phyloP scores from a whole-genome alignment of 1,284 basidiomycete species.

The Ustilago crameri region DNA sequence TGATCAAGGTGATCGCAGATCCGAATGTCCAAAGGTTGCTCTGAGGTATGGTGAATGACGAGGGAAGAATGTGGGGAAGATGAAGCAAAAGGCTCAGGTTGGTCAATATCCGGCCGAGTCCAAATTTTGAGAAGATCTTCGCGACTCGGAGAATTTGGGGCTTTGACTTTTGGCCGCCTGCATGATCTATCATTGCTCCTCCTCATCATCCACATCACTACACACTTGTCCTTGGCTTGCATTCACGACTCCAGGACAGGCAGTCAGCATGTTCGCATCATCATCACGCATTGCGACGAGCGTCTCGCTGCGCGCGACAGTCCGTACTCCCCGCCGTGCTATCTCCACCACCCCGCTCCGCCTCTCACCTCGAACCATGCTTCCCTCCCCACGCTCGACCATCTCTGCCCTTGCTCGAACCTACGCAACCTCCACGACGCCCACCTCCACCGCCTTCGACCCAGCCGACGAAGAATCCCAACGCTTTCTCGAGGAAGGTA shows the following conservation, averaged over 20 bases:
- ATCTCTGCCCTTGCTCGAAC: slow-evolving; percentile 1
- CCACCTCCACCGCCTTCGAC: slow-evolving; percentile 81
- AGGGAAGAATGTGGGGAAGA: background rate
- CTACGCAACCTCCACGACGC: slow-evolving; percentile 83
- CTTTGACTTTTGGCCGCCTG: background rate
- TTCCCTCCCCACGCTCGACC: background rate
- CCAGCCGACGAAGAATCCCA: slow-evolving; percentile 85
- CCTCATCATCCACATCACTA: background rate
- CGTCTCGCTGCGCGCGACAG: slow-evolving; percentile 7
- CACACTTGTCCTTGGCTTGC: too few relatives aligned
- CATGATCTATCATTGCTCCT: slow-evolving; percentile 1
- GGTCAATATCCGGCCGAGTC: slow-evolving; percentile 18
- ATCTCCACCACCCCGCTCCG: slow-evolving; percentile 2
- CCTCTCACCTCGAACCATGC: background rate
- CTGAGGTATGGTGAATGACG: too few relatives aligned
- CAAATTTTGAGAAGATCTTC: slow-evolving; percentile 15
- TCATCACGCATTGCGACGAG: slow-evolving; percentile 12
- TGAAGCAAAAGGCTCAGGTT: background rate
- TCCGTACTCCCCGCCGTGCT: background rate
- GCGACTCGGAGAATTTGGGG: slow-evolving; percentile 1
- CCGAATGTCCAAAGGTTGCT: too few relatives aligned
- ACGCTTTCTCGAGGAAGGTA: slow-evolving; percentile 85
- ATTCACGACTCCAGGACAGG: background rate
- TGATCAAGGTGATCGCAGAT: too few relatives aligned
- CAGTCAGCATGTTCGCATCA: slow-evolving; percentile 26